Evolutionary conservation across 306 rosid species (phyloP).

Genomic region (Cicer judaicum): DNA sequence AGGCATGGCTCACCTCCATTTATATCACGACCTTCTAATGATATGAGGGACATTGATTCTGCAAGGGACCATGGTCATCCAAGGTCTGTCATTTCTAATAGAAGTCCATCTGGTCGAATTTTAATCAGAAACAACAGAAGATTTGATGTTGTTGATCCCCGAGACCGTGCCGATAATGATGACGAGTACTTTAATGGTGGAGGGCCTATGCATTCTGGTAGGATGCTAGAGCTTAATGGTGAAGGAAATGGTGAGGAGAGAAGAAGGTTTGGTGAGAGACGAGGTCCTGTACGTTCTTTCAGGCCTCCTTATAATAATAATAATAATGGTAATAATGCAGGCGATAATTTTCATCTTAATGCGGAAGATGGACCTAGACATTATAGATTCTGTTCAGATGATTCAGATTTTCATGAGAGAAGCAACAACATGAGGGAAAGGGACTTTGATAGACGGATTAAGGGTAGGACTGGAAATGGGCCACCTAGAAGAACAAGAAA

Average conservation of each 20-base stretch:
- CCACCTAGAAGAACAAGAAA: constrained; percentile 75
- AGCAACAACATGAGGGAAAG: constrained; percentile 69
- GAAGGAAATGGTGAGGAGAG: constrained; percentile 76
- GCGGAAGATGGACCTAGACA: constrained; percentile 67
- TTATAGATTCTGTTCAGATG: constrained; percentile 71
- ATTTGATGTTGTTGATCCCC: constrained; percentile 68
- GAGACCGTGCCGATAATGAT: constrained; percentile 63
- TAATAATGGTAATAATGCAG: constrained; percentile 44
- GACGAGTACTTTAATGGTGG: constrained; percentile 61
- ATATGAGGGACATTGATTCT: constrained; percentile 74
- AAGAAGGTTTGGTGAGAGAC: constrained; percentile 78
- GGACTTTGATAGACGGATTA: constrained; percentile 70
- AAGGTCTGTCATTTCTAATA: constrained; percentile 60
- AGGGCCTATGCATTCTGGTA: constrained; percentile 67
- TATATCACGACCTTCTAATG: constrained; percentile 65
- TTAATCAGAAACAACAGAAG: constrained; percentile 68
- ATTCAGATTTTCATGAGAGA: constrained; percentile 81
- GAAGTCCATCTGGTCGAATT: constrained; percentile 68
- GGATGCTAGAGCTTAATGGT: constrained; percentile 58
- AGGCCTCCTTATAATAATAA: constrained; percentile 65
- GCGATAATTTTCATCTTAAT: constrained; percentile 70
- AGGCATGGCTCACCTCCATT: constrained; percentile 68
- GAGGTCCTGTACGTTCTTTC: constrained; percentile 72
- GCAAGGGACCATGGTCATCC: constrained; percentile 75
- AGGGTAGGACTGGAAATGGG: constrained; percentile 65